phyloP scores from a whole-genome alignment of 768 basidiomycete genomes.

The Candolleomyces efflorescens region DNA sequence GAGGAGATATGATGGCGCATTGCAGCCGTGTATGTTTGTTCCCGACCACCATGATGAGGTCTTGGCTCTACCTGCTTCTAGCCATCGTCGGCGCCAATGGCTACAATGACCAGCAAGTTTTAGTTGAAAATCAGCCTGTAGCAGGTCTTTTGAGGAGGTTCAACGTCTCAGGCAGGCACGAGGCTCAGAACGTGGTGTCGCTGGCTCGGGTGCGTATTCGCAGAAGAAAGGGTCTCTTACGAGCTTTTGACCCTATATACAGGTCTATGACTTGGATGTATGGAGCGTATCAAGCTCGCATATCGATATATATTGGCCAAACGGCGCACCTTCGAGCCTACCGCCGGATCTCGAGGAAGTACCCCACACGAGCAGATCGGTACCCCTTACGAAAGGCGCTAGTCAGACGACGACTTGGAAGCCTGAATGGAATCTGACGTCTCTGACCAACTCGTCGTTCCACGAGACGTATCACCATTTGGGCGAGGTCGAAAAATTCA shows the following conservation, averaged over 20 bases:
- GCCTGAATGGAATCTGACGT: constrained; percentile 29
- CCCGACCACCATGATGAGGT: neutral
- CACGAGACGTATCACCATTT: constrained; percentile 53
- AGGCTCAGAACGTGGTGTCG: constrained; percentile 2
- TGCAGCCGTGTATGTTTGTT: neutral
- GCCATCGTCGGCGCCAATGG: neutral
- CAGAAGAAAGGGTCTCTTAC: neutral
- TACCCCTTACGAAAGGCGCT: constrained; percentile 5
- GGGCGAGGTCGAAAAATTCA: constrained; percentile 48
- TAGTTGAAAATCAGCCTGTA: neutral
- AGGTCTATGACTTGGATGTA: constrained; percentile 45
- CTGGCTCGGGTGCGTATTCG: constrained; percentile 4
- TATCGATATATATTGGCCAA: constrained; percentile 47
- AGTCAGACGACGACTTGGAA: neutral
- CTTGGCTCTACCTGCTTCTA: neutral
- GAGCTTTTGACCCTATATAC: neutral
- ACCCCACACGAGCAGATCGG: constrained; percentile 17
- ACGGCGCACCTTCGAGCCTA: constrained; percentile 12
- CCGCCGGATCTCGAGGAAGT: constrained; percentile 19
- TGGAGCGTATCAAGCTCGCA: constrained; percentile 45
- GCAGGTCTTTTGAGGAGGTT: constrained; percentile 10
- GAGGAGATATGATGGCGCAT: neutral
- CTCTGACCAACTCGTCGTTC: constrained; percentile 34
- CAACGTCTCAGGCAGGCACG: neutral
- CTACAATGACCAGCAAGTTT: neutral